Evolutionary conservation across 306 rosid genomes (phyloP), one percentile per base, ranked within the genome.

Genomic region (Vigna trinervia): DNA sequence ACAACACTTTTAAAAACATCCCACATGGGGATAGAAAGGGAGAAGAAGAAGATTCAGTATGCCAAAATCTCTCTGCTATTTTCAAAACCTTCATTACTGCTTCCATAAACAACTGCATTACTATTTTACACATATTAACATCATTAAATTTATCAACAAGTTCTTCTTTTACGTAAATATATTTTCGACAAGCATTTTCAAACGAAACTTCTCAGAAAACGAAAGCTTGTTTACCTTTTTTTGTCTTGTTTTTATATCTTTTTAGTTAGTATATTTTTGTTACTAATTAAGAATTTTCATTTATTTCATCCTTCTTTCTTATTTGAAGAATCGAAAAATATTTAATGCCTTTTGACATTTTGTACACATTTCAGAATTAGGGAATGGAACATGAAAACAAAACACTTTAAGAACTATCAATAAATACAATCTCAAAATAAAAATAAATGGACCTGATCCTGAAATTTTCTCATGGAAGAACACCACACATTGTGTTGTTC

Each of bases 1-100:
- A 75, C 45, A 61, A 59, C 86, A 65, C 92, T 84, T 86, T 85
- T 57, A 60, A 79, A 53, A 17, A 80, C 85, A 76, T 78, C 83
- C n/a, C 89, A 85, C 87, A 81, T 80, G 87, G 76, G 41, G 34
- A 14, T 43, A 14, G 50, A 66, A 41, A 28, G 36, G 17, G 43
- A 84, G 15, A 65, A 64, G 12, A 28, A 28, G 30, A 28, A 28
- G 30, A 28, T 2, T 2, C 0, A 28, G 17, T 22, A 1, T 22
- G 23, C 23, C 23, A 22, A 22, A 22, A 1, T 22, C 23, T 22
- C 23, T 22, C 23, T 22, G 23, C 23, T 22, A 22, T 22, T 22
- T 22, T 22, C 23, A 22, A 22, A 28, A 28, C 3, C 12, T 67
- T 74, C 48, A 47, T 73, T 64, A 65, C 43, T 78, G 82, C 71